Conservation (phyloP, 2,329 filamentous ascomycete genomes). For the Pestalotiopsis sp. region DNA sequence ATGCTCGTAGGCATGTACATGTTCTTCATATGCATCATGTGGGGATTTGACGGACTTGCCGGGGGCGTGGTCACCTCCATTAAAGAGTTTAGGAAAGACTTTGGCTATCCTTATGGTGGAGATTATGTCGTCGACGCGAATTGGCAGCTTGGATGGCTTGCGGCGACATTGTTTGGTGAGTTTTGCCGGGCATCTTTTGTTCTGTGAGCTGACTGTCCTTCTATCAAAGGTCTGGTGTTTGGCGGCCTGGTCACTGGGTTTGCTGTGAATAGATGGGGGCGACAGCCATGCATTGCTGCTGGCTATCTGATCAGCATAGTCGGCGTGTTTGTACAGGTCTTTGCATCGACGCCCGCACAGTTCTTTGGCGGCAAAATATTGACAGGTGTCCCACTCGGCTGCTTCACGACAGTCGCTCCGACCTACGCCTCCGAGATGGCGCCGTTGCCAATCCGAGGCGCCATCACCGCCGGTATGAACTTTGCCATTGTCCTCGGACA, state of each 20-base stretch:
- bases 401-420: constrained; percentile 23
- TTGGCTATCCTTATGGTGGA: constrained; percentile 37
- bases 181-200: constrained; percentile 16
- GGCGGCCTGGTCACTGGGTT: constrained; percentile 25
- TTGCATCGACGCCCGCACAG: constrained; percentile 36
- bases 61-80: constrained; percentile 40
- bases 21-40: constrained; percentile 22
- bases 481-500: constrained; percentile 27
- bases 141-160: constrained; percentile 44
- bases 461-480: constrained; percentile 26
- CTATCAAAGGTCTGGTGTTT: constrained; percentile 4
- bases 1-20: constrained; percentile 17
- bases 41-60: constrained; percentile 38
- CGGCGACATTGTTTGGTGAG: constrained; percentile 33
- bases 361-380: constrained; percentile 40
- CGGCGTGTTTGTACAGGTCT: constrained; percentile 36
- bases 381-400: constrained; percentile 34
- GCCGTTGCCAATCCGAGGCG: constrained; percentile 26
- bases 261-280: constrained; percentile 32
- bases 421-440: constrained; percentile 27
- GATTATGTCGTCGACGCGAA: constrained; percentile 39
- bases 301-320: constrained; percentile 32
- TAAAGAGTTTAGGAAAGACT: constrained; percentile 43
- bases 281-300: constrained; percentile 27
- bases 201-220: constrained; percentile 2